phyloP scores from a whole-genome alignment of 257 asterid species.

The Osmanthus fragrans region DNA sequence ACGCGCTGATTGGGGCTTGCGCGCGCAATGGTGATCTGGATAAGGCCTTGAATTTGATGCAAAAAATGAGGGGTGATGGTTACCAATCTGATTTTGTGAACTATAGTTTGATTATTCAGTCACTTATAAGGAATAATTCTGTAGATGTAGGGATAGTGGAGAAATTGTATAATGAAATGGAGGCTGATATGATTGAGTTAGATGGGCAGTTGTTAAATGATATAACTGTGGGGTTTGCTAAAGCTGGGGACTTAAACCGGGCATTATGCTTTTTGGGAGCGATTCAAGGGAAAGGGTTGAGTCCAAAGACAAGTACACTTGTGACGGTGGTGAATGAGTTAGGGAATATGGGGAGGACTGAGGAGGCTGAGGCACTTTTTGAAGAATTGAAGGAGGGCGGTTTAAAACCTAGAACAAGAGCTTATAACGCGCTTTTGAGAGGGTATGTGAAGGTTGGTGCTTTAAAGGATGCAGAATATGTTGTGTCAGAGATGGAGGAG shows the following conservation, averaged over 20 bases:
- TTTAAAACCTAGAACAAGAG: slow-evolving; percentile 78
- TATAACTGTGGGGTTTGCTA: slow-evolving; percentile 69
- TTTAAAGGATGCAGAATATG: slow-evolving; percentile 71
- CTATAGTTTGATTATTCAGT: slow-evolving; percentile 83
- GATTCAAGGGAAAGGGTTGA: slow-evolving; percentile 84
- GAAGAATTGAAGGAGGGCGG: slow-evolving; percentile 93
- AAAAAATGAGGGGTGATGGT: slow-evolving; percentile 82
- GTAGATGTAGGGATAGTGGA: slow-evolving; percentile 62
- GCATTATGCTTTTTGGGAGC: slow-evolving; percentile 61
- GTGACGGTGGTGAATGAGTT: slow-evolving; percentile 61
- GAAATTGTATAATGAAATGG: slow-evolving; percentile 67
- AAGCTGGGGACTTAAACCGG: slow-evolving; percentile 70
- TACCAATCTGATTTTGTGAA: slow-evolving; percentile 84
- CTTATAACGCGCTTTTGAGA: slow-evolving; percentile 84
- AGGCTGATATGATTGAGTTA: slow-evolving; percentile 71
- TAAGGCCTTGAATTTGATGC: slow-evolving; percentile 83
- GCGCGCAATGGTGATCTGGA: slow-evolving; percentile 90
- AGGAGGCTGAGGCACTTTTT: slow-evolving; percentile 89
- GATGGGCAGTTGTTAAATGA: slow-evolving; percentile 84
- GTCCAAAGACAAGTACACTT: slow-evolving; percentile 65
- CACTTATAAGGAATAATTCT: slow-evolving; percentile 53
- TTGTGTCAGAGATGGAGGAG: slow-evolving; percentile 86
- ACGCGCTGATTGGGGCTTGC: slow-evolving; percentile 93
- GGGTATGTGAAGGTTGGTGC: slow-evolving; percentile 85
- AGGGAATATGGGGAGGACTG: slow-evolving; percentile 77